Percentiles rank a stretch among this genome's conserved stretches.
These are phyloP conservation scores for Diaporthe nobilis DNA, from an alignment of 2,329 filamentous ascomycete species.

Conservation along the genomic window DNA sequence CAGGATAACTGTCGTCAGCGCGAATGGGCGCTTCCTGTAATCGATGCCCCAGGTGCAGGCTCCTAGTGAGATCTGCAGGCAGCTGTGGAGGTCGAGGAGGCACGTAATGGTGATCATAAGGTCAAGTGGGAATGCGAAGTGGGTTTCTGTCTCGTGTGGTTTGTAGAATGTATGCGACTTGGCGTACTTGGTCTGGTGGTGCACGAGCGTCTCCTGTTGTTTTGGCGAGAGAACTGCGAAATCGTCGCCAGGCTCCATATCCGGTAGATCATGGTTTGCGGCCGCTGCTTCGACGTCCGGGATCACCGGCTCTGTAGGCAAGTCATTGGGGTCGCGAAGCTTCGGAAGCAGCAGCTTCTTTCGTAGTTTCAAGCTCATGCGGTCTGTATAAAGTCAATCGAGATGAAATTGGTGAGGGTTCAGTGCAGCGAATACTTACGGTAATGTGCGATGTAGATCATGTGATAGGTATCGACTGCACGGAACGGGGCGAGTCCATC, in stretches of 20 bases:
- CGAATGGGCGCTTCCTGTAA: conserved; percentile 77
- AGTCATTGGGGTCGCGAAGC: conserved; percentile 77
- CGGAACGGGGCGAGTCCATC: conserved; percentile 82
- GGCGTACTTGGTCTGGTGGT: conserved; percentile 85
- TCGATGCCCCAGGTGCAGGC: conserved; percentile 84
- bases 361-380: conserved; percentile 75
- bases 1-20: conserved; percentile 85
- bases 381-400: conserved; percentile 50
- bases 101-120: conserved; percentile 84
- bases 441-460: conserved; percentile 85
- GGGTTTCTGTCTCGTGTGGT: conserved; percentile 86
- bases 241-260: conserved; percentile 62
- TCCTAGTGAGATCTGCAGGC: conserved; percentile 85
- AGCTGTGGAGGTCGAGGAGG: conserved; percentile 83
- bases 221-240: conserved; percentile 73
- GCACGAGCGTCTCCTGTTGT: conserved; percentile 78
- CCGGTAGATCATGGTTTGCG: conserved; percentile 51
- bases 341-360: conserved; percentile 73
- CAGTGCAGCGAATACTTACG: conserved; percentile 49
- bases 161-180: conserved; percentile 92
- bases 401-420: conserved; percentile 51
- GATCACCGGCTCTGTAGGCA: conserved; percentile 62
- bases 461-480: conserved; percentile 87
- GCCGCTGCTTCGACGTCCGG: conserved; percentile 58
- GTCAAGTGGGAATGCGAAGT: conserved; percentile 82